Percentiles rank a stretch among this genome's conserved stretches.
Evolutionary conservation across 2,329 filamentous ascomycete genomes (phyloP).

Genomic region (Chaetomium strumarium): DNA sequence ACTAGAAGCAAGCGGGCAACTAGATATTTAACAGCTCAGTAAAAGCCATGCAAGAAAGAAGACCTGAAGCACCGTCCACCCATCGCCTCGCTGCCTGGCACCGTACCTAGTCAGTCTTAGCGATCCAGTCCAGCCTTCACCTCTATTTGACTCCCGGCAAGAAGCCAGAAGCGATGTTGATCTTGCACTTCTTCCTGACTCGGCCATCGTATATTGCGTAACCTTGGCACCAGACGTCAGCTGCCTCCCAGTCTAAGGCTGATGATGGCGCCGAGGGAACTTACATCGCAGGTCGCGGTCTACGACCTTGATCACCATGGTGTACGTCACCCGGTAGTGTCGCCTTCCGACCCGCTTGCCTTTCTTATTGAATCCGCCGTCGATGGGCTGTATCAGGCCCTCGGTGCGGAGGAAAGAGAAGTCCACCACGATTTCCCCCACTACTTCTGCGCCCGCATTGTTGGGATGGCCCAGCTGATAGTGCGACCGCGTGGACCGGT

Average conservation of each 20-base stretch:
- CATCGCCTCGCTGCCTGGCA: too few species aligned
- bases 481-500: conserved; percentile 18
- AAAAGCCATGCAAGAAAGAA: too few species aligned
- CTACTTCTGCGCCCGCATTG: conserved; percentile 21
- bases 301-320: conserved; percentile 25
- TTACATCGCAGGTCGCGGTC: conserved; percentile 26
- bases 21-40: too few species aligned
- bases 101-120: too few species aligned
- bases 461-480: conserved; percentile 18
- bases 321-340: conserved; percentile 23
- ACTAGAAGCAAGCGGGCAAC: too few species aligned
- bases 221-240: conserved; percentile 9
- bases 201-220: conserved; percentile 14
- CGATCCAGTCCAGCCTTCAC: too few species aligned
- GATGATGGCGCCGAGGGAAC: too few species aligned
- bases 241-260: background rate
- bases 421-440: conserved; percentile 26
- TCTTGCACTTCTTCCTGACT: conserved; percentile 9
- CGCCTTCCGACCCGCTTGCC: conserved; percentile 12
- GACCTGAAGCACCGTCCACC: too few species aligned
- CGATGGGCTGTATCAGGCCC: conserved; percentile 17
- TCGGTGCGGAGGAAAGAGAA: conserved; percentile 25
- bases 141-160: conserved; percentile 12
- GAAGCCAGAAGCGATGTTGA: conserved; percentile 16
- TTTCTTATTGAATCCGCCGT: background rate